phyloP scores from a whole-genome alignment of 2,329 filamentous ascomycete species.

The Stachybotrys chlorohalonatus region DNA sequence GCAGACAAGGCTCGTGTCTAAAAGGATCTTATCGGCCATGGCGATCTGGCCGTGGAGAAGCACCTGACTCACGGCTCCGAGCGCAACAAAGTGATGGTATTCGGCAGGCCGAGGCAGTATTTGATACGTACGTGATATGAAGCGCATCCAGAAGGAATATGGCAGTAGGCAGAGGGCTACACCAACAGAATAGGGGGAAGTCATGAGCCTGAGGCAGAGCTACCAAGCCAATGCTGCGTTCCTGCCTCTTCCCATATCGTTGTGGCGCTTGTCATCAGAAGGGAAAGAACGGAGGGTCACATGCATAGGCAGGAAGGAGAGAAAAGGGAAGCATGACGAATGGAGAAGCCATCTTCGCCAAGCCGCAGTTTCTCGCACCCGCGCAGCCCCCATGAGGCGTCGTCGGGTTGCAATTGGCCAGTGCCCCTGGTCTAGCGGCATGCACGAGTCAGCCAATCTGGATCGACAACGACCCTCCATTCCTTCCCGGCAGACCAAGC shows the following conservation, averaged over 20 bases:
- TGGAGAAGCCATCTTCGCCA: background rate
- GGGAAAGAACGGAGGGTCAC: background rate
- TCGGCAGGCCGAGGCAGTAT: too few species aligned
- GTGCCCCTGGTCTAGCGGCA: constrained; percentile 13
- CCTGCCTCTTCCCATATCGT: background rate
- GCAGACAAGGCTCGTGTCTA: background rate
- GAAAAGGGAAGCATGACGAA: background rate
- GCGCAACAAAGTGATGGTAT: too few species aligned
- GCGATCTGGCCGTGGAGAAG: too few species aligned
- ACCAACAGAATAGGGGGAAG: too few species aligned
- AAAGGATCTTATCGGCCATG: background rate
- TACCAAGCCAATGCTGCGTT: background rate
- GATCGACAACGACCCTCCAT: constrained; percentile 20
- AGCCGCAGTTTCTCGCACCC: background rate
- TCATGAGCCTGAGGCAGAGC: background rate
- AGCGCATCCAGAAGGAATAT: too few species aligned
- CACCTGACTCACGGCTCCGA: too few species aligned
- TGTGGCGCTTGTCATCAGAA: background rate
- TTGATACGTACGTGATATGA: too few species aligned
- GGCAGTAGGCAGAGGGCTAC: too few species aligned
- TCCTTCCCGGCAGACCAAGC: constrained; percentile 3
- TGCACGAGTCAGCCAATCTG: constrained; percentile 30
- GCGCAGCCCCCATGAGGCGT: background rate
- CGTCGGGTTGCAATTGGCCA: background rate
- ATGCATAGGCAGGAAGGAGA: background rate